Evolutionary conservation across 2,329 filamentous ascomycete genomes (phyloP).

Genomic region (Endocalyx cinctus): DNA sequence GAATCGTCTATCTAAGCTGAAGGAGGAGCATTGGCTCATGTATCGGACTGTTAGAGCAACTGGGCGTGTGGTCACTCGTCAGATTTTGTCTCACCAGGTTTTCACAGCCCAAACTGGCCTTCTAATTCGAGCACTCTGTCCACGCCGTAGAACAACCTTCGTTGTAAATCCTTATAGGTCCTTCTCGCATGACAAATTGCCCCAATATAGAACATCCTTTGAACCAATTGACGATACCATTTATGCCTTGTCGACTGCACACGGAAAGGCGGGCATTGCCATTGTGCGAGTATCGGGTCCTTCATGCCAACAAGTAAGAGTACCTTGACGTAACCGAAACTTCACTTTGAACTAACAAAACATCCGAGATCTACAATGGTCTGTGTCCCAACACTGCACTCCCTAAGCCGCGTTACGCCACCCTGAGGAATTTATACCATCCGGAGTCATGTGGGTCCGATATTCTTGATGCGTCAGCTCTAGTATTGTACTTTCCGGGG

Average conservation of each 20-base stretch:
- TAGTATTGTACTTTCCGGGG: conserved; percentile 77
- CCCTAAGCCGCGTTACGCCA: conserved; percentile 54
- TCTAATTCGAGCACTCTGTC: too few species aligned
- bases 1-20: too few species aligned
- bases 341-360: conserved; percentile 13
- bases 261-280: conserved; percentile 84
- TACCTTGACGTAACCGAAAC: conserved; percentile 1
- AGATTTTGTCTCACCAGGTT: conserved; percentile 9
- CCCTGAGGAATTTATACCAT: conserved; percentile 69
- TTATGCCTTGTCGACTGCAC: conserved; percentile 84
- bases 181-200: conserved; percentile 4
- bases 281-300: conserved; percentile 83
- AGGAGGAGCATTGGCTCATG: too few species aligned
- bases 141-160: too few species aligned
- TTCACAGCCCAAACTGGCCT: not conserved
- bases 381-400: conserved; percentile 44
- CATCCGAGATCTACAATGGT: conserved; percentile 41
- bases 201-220: conserved; percentile 3
- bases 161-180: conserved; percentile 2
- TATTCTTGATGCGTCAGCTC: conserved; percentile 71
- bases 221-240: conserved; percentile 59
- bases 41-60: conserved; percentile 18
- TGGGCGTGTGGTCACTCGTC: conserved; percentile 16
- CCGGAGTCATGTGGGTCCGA: conserved; percentile 33
- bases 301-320: conserved; percentile 48